phyloP scores from a whole-genome alignment of 75 land plant genomes.

The Sequoia sempervirens region DNA sequence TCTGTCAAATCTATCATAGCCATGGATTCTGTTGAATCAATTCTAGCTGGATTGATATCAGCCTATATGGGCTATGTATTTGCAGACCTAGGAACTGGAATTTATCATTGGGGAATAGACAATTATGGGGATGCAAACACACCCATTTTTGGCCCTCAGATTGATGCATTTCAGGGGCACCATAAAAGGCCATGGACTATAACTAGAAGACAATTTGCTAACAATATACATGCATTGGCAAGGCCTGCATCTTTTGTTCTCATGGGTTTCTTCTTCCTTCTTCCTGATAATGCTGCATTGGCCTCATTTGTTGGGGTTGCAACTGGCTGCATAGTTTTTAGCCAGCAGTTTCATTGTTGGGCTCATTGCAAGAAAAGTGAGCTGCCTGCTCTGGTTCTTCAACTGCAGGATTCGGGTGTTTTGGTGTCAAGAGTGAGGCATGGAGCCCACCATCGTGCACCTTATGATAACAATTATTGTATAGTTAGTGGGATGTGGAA shows the following conservation, averaged over 20 bases:
- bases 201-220: slow-evolving; percentile 75
- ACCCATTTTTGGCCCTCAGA: slow-evolving; percentile 80
- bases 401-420: slow-evolving; percentile 67
- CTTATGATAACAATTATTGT: slow-evolving; percentile 86
- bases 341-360: slow-evolving; percentile 96
- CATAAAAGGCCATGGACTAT: slow-evolving; percentile 89
- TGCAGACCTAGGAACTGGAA: slow-evolving; percentile 80
- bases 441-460: slow-evolving; percentile 67
- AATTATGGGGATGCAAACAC: slow-evolving; percentile 81
- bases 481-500: slow-evolving; percentile 95
- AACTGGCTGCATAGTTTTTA: slow-evolving; percentile 74
- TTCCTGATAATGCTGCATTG: slow-evolving; percentile 25
- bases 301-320: slow-evolving; percentile 51
- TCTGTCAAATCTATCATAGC: slow-evolving; percentile 38
- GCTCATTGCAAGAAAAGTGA: slow-evolving; percentile 63
- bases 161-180: slow-evolving; percentile 95
- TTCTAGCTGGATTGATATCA: slow-evolving; percentile 23
- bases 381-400: slow-evolving; percentile 55
- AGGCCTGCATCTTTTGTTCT: slow-evolving; percentile 48
- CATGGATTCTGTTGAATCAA: slow-evolving; percentile 26
- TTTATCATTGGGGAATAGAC: slow-evolving; percentile 94
- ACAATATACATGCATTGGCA: slow-evolving; percentile 87
- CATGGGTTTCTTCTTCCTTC: slow-evolving; percentile 33
- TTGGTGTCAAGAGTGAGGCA: slow-evolving; percentile 68
- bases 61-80: slow-evolving; percentile 53